Conservation (phyloP, 805 yeast genomes). For the Starmerella sirachaensis region DNA sequence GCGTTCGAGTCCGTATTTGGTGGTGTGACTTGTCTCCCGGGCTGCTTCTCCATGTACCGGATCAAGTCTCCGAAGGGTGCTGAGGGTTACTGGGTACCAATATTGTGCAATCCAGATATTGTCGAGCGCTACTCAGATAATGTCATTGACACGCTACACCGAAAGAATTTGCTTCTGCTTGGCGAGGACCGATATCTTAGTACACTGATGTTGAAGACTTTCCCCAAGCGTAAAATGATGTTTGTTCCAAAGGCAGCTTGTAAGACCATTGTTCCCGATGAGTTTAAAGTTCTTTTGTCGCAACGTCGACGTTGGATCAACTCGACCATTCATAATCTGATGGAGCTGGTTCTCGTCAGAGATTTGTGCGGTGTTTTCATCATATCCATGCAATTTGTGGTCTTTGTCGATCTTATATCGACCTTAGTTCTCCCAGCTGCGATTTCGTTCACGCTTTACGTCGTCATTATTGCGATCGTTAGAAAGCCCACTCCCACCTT, state of each 20-base stretch:
- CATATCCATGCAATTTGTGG: constrained; percentile 88
- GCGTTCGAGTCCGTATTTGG: constrained; percentile 94
- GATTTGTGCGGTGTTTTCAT: constrained; percentile 92
- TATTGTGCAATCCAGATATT: constrained; percentile 82
- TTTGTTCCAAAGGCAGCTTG: constrained; percentile 87
- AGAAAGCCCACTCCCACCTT: constrained; percentile 64
- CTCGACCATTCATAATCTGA: constrained; percentile 82
- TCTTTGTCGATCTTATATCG: constrained; percentile 72
- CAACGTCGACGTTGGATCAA: constrained; percentile 97
- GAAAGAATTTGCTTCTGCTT: constrained; percentile 67
- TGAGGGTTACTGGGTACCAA: constrained; percentile 83
- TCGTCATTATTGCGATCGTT: constrained; percentile 56
- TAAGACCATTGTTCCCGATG: constrained; percentile 80
- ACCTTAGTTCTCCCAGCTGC: constrained; percentile 85
- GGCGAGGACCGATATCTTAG: constrained; percentile 87
- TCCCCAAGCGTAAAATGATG: constrained; percentile 78
- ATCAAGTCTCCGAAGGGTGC: constrained; percentile 77
- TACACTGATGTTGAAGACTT: constrained; percentile 74
- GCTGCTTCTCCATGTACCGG: constrained; percentile 87
- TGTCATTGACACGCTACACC: constrained; percentile 70
- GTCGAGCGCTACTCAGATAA: constrained; percentile 86
- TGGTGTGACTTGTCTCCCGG: constrained; percentile 89
- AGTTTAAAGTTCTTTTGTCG: constrained; percentile 64
- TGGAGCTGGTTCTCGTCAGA: constrained; percentile 72
- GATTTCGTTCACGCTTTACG: constrained; percentile 68